These are phyloP conservation scores for Fusarium subtropicale DNA, from an alignment of 2,329 filamentous ascomycete species.

Conservation along the genomic window DNA sequence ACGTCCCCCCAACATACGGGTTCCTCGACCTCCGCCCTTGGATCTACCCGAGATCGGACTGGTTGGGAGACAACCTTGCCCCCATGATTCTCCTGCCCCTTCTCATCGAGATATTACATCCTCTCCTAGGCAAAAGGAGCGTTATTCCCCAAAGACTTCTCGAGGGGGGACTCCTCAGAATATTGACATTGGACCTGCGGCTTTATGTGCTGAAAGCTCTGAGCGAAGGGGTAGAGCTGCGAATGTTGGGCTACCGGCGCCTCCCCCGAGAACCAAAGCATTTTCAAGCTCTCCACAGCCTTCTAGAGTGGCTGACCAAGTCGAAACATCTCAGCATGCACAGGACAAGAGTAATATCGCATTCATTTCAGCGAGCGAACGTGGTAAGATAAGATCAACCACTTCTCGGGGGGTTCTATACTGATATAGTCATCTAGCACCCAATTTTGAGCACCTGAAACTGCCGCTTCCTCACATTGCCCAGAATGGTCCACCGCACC, in stretches of 20 bases:
- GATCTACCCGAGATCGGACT: slow-evolving; percentile 38
- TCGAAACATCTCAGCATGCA: not conserved
- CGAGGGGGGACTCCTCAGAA: not conserved
- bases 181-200: not conserved
- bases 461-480: slow-evolving; percentile 23
- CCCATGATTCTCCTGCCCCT: not conserved
- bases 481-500: not conserved
- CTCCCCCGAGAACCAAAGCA: not conserved
- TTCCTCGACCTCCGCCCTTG: slow-evolving; percentile 11
- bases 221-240: not conserved
- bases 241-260: not conserved
- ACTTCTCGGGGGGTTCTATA: not conserved
- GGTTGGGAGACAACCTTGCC: not conserved
- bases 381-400: not conserved
- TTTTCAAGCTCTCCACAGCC: not conserved
- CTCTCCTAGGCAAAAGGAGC: not conserved
- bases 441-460: slow-evolving; percentile 10
- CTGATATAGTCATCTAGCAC: slow-evolving; percentile 10
- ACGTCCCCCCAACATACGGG: not conserved
- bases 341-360: not conserved
- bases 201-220: not conserved
- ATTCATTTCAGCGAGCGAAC: not conserved
- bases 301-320: not conserved
- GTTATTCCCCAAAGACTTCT: not conserved
- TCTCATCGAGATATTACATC: not conserved